Base-by-base conservation (phyloP, 2,329 filamentous ascomycete genomes). In the Aspergillus fumigatus region DNA sequence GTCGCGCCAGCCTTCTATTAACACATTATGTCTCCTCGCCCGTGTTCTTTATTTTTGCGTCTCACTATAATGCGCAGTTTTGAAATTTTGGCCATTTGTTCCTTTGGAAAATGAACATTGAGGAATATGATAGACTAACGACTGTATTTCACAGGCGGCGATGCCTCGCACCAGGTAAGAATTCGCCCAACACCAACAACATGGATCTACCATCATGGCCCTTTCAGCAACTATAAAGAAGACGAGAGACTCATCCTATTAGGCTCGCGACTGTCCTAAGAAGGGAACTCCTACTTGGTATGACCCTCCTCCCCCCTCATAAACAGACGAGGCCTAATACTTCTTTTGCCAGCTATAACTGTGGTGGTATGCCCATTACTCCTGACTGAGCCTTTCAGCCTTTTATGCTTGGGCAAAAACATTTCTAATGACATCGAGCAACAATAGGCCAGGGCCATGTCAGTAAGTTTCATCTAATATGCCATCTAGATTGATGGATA, bases 251-350 rank as follows among this genome's bases (percentile, higher is more conserved):
- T 65, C 56, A 66, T 59, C 62, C 59, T 59, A 59, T 59, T 65
- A 91, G 89, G 89, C 89, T 70, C 88, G 89, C 70, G 89, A 93
- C 71, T 94, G 90, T 83, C 90, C 90, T 70, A 90, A 86, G 82
- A 88, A 89, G 79, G 88, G 88, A 68, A 86, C 87, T 67, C 85
- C 89, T 68, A 92, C 90, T 77, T 92, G 89, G 88, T 92, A 80
- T 75, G 85, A 76, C 51, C 40, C 29, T 40, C 35, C 43, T 53
- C 19, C 53, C 21, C 49, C 7, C 10, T 41, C 21, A 48, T 27
- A 26, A 51, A 52, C 29, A 21, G 23, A 50, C 27, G 19, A 26
- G 29, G 40, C 53, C 57, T 63, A 62, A 62, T 21, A 17, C 48
- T 19, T 14, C 51, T 27, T 38, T 50, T 19, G 23, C 60, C 72